Percentiles rank a stretch among this genome's conserved stretches.
Evolutionary conservation across 345 rosid genomes (phyloP).

Genomic region (Orychophragmus violaceus): DNA sequence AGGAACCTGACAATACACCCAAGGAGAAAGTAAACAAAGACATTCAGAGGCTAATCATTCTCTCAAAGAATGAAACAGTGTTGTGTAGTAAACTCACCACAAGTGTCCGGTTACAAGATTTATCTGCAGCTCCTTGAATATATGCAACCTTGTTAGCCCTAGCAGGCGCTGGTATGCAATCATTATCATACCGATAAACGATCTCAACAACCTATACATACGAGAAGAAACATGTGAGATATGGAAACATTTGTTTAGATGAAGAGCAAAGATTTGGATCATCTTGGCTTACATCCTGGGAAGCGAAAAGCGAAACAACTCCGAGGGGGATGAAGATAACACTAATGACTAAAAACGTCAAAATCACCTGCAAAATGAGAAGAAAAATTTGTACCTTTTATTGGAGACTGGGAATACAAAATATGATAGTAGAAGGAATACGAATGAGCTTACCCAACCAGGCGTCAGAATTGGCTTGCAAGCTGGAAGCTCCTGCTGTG

Average conservation of each 20-base stretch:
- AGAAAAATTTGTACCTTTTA: no score
- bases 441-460: constrained; percentile 61
- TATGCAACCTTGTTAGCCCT: constrained; percentile 49
- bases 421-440: not conserved
- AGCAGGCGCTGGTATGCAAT: constrained; percentile 42
- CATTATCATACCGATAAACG: constrained; percentile 65
- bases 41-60: constrained; percentile 9
- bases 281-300: constrained; percentile 60
- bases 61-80: not conserved
- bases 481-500: constrained; percentile 98
- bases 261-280: constrained; percentile 2
- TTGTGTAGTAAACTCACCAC: constrained; percentile 37
- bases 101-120: constrained; percentile 44
- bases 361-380: constrained; percentile 56
- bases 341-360: constrained; percentile 74
- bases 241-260: not conserved
- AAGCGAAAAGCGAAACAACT: constrained; percentile 76
- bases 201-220: constrained; percentile 75
- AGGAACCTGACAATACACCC: constrained; percentile 42
- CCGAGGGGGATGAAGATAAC: constrained; percentile 91
- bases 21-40: constrained; percentile 12
- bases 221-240: constrained; percentile 6
- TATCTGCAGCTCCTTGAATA: constrained; percentile 46
- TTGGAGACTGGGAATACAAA: no score
- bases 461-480: constrained; percentile 99